These are phyloP conservation scores for Pycnococcus provasolii DNA, from an alignment of 139 green algal species.

Conservation along the genomic window DNA sequence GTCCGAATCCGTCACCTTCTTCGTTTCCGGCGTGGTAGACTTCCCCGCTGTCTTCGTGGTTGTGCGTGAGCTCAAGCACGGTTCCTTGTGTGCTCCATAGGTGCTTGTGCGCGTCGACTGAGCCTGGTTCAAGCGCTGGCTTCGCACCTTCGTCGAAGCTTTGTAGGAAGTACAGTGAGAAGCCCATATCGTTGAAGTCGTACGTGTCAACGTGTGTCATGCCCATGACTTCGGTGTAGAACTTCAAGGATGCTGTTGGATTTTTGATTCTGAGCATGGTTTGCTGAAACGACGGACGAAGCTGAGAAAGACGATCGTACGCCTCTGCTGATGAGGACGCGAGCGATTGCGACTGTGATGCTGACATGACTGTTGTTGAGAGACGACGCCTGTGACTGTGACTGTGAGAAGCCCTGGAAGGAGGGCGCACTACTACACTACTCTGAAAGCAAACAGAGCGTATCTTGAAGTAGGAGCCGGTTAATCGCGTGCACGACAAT, in stretches of 20 bases:
- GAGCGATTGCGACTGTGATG: too few species aligned
- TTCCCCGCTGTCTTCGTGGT: conserved; percentile 4
- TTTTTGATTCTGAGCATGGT: too few species aligned
- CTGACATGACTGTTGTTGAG: too few species aligned
- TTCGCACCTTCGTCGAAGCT: background rate
- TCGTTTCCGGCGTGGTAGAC: conserved; percentile 19
- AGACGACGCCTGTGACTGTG: too few species aligned
- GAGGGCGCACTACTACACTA: too few species aligned
- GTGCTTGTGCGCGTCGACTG: background rate
- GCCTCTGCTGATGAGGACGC: too few species aligned
- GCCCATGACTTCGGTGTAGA: background rate
- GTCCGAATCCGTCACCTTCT: conserved; percentile 19
- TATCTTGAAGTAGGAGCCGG: too few species aligned
- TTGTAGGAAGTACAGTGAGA: conserved; percentile 18
- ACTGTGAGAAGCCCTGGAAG: too few species aligned
- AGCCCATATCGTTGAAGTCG: conserved; percentile 2
- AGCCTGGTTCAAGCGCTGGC: background rate
- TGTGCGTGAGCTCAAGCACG: conserved; percentile 21
- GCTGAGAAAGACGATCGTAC: too few species aligned
- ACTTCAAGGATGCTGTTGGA: background rate
- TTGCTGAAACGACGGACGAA: too few species aligned
- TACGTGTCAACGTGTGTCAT: background rate
- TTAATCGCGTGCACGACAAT: too few species aligned
- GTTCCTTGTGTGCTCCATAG: conserved; percentile 4
- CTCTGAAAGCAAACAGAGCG: too few species aligned